Evolutionary conservation across 371 early-diverging fungal genomes (phyloP), one percentile per base, ranked within the genome.

Genomic region (Mortierella polycephala): DNA sequence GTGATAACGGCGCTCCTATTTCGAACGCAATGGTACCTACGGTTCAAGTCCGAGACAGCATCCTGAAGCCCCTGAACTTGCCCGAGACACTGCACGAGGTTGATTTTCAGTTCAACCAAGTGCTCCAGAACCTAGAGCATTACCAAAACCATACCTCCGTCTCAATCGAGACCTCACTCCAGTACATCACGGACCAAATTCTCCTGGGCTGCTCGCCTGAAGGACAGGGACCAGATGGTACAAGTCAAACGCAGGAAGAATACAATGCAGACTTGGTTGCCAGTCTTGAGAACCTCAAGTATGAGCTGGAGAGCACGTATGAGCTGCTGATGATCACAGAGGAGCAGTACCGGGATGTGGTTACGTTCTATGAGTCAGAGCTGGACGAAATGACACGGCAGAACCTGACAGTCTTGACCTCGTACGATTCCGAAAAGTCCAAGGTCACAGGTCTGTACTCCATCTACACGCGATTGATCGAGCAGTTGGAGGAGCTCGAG

Each of bases 291-390:
- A 82, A 79, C 40, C 67, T 88, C n/a, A 83, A 86, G 16, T 82
- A 67, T 30, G 87, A 89, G 45, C 69, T 89, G 10, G 83, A 84
- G 23, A 85, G 87, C 65, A 87, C 88, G 0, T 86, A 88, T 53
- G 86, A 87, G 37, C 85, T 89, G 79, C 81, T 89, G 72, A 86
- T 85, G 70, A 73, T 79, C 12, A 85, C 89, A 7, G 87, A 88
- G 50, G 83, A 87, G 44, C 77, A 85, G 18, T 83, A 83, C 11
- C 86, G 85, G 58, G 84, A 84, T 44, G 87, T 86, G 37, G 84
- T 87, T 82, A 73, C 85, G 45, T 81, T 83, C 44, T 89, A 88
- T 45, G 85, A 86, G 23, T 82, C 87, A 13, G 87, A 86, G 51
- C 60, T 89, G 42, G 87, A 88, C 37, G 85, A 85, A 23, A 82